Percentiles rank a stretch among this genome's conserved stretches.
Conservation (phyloP, 1,139 yeast species). For the Taphrina communis region DNA sequence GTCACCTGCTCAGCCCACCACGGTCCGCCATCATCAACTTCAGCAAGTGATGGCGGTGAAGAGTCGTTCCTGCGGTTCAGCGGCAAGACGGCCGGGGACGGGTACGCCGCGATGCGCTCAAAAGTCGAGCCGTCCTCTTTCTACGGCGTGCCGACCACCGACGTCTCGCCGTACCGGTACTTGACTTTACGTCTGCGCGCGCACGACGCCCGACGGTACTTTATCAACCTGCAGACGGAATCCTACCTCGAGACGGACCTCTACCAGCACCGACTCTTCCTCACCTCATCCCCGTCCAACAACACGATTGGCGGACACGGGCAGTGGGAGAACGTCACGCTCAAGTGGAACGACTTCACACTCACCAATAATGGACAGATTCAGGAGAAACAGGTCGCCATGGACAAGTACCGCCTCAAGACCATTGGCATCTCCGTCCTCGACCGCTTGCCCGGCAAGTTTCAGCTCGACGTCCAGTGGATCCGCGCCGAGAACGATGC, state of each 20-base stretch:
- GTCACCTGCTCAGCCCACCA: neutral
- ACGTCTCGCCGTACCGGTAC: slow-evolving; percentile 65
- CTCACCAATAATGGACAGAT: slow-evolving; percentile 83
- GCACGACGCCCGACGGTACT: slow-evolving; percentile 68
- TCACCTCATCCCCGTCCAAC: slow-evolving; percentile 54
- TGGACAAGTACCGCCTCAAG: slow-evolving; percentile 69
- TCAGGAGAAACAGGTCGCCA: slow-evolving; percentile 65
- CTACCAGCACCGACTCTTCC: slow-evolving; percentile 79
- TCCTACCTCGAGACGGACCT: slow-evolving; percentile 68
- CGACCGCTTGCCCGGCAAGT: slow-evolving; percentile 82
- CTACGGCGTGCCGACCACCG: slow-evolving; percentile 55
- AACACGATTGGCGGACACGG: slow-evolving; percentile 57
- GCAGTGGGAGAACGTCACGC: slow-evolving; percentile 64
- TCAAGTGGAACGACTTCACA: slow-evolving; percentile 68
- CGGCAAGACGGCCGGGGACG: slow-evolving; percentile 50
- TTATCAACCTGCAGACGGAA: slow-evolving; percentile 80
- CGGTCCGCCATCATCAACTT: too few relatives aligned
- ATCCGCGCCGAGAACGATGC: slow-evolving; percentile 58
- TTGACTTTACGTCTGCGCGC: slow-evolving; percentile 75
- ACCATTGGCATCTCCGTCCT: slow-evolving; percentile 80
- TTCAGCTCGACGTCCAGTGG: slow-evolving; percentile 71
- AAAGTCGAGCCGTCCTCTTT: slow-evolving; percentile 57
- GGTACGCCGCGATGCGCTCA: slow-evolving; percentile 88
- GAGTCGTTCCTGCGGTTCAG: slow-evolving; percentile 23
- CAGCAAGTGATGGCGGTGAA: neutral